Percentiles rank a stretch among this genome's conserved stretches.
These are phyloP conservation scores for Didymosphaeria variabile DNA, from an alignment of 2,329 filamentous ascomycete species.

Conservation along the genomic window DNA sequence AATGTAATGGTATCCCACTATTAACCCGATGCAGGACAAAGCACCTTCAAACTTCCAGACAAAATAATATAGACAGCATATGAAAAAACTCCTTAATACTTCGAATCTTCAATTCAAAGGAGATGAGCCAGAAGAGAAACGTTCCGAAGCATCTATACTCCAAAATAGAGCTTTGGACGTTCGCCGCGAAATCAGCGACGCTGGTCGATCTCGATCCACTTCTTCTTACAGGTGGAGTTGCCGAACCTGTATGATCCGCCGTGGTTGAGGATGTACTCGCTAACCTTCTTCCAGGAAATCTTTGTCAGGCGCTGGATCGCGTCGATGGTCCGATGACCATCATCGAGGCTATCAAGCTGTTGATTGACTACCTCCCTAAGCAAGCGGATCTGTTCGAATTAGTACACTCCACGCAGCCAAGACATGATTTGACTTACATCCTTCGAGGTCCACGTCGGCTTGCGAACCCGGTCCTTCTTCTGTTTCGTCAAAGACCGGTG, in stretches of 20 bases:
- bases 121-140: background rate
- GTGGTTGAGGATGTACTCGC: conserved; percentile 60
- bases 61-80: background rate
- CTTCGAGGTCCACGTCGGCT: conserved; percentile 68
- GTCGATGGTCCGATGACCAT: conserved; percentile 17
- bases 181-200: background rate
- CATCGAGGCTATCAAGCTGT: conserved; percentile 33
- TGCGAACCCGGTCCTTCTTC: conserved; percentile 69
- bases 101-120: background rate
- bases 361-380: conserved; percentile 32
- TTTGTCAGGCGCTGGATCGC: conserved; percentile 46
- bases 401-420: conserved; percentile 13
- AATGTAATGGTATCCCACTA: background rate
- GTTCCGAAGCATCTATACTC: background rate
- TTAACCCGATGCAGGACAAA: background rate
- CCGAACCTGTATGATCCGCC: conserved; percentile 68
- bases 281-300: conserved; percentile 68
- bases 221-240: conserved; percentile 69
- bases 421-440: conserved; percentile 66
- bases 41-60: background rate
- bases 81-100: background rate
- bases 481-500: conserved; percentile 72
- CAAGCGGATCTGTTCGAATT: conserved; percentile 34
- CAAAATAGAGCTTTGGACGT: too few species aligned
- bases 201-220: conserved; percentile 59